These are phyloP conservation scores for Penicillium herquei DNA, from an alignment of 495 filamentous ascomycete species.

Conservation along the genomic window DNA sequence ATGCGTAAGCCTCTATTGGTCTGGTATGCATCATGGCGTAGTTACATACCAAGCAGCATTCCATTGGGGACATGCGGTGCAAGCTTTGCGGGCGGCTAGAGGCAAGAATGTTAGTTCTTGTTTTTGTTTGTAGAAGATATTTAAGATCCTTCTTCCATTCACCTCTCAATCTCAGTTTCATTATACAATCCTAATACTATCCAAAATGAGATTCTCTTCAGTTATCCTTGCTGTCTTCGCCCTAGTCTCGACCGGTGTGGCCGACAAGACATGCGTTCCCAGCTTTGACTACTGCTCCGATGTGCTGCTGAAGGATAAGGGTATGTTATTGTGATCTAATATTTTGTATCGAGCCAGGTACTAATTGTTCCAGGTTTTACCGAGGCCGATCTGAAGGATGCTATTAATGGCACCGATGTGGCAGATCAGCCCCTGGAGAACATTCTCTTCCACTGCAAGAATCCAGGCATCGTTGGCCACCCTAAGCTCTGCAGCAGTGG, in stretches of 20 bases:
- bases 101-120: neutral
- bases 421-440: constrained; percentile 31
- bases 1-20: neutral
- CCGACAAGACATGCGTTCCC: constrained; percentile 37
- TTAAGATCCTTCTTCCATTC: too few relatives aligned
- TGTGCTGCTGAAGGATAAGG: constrained; percentile 32
- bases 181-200: neutral
- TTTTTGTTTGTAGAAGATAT: neutral
- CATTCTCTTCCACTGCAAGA: constrained; percentile 40
- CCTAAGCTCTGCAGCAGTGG: constrained; percentile 34
- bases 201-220: constrained; percentile 29
- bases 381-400: constrained; percentile 30
- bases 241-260: constrained; percentile 25
- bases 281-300: constrained; percentile 44
- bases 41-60: constrained; percentile 24
- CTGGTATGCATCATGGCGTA: constrained; percentile 14
- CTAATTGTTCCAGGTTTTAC: constrained; percentile 28
- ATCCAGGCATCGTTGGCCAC: constrained; percentile 38
- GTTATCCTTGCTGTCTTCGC: constrained; percentile 25
- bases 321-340: constrained; percentile 13
- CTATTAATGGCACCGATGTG: constrained; percentile 30
- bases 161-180: too few relatives aligned
- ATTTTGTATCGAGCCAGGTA: neutral
- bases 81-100: constrained; percentile 10
- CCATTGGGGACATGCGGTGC: constrained; percentile 9